These are phyloP conservation scores for Beauveria pseudobassiana DNA, from an alignment of 2,329 filamentous ascomycete species.

Conservation along the genomic window DNA sequence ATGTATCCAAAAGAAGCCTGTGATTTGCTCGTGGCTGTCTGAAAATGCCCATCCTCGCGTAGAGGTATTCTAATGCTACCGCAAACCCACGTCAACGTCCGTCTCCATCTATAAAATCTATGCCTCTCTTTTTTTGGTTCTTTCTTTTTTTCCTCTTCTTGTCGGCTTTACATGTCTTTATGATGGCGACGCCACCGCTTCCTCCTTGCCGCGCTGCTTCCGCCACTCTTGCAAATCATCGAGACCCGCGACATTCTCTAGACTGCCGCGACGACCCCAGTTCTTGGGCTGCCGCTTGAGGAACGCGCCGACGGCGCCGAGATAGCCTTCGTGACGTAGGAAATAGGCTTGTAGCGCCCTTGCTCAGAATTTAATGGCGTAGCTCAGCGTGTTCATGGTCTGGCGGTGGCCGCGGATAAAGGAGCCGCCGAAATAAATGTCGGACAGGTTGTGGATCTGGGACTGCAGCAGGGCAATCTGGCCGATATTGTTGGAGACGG, in stretches of 20 bases:
- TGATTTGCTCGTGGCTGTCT: not conserved
- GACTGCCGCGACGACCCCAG: constrained; percentile 78
- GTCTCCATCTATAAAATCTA: not conserved
- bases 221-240: constrained; percentile 26
- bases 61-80: constrained; percentile 3
- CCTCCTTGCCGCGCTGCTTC: constrained; percentile 13
- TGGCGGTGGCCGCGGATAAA: constrained; percentile 95
- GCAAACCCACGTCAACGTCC: not conserved
- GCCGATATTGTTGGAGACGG: constrained; percentile 95
- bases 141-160: not conserved
- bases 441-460: constrained; percentile 81
- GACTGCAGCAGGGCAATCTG: constrained; percentile 97
- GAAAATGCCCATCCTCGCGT: not conserved
- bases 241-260: constrained; percentile 63
- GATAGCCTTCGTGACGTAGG: constrained; percentile 87
- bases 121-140: not conserved
- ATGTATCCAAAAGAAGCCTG: not conserved
- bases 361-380: constrained; percentile 96
- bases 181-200: not conserved
- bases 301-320: constrained; percentile 90
- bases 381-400: constrained; percentile 95
- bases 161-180: not conserved
- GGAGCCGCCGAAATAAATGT: constrained; percentile 95
- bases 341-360: constrained; percentile 94
- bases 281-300: constrained; percentile 83